These are phyloP conservation scores for Petunia hybrid DNA, from an alignment of 305 asterid species.

Conservation along the genomic window DNA sequence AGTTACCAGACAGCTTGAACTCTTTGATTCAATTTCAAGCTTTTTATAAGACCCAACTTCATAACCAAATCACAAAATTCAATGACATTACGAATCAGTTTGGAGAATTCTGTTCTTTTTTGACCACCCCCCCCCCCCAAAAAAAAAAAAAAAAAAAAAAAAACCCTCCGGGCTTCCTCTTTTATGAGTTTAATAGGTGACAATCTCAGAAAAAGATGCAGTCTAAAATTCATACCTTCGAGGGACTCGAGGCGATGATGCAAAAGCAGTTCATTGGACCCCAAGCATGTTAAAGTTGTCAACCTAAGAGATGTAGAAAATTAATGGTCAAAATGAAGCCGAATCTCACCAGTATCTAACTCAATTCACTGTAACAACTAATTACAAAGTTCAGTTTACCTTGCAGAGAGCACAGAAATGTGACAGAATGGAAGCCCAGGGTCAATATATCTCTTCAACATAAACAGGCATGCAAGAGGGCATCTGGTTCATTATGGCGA, in stretches of 20 bases:
- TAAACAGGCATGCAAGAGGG: constrained; percentile 7
- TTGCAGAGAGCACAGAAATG: constrained; percentile 12
- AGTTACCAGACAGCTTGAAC: neutral
- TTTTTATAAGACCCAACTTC: constrained; percentile 16
- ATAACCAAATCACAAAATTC: neutral
- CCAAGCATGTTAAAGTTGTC: constrained; percentile 12
- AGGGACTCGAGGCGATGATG: neutral
- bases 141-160: too few relatives aligned
- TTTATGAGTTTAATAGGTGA: neutral
- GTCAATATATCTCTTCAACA: neutral
- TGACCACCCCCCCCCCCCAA: neutral
- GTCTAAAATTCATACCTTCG: constrained; percentile 12
- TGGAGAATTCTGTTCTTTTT: neutral
- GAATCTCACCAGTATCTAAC: neutral
- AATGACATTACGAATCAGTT: neutral
- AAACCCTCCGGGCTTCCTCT: neutral
- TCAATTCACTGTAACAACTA: constrained; percentile 1
- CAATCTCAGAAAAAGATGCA: neutral
- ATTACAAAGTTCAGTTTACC: constrained; percentile 20
- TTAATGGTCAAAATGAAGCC: constrained; percentile 10
- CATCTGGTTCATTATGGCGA: constrained; percentile 17
- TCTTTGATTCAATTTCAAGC: neutral
- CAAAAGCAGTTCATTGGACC: constrained; percentile 13
- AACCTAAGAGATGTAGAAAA: neutral
- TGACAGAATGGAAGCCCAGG: neutral